Base-by-base conservation (phyloP, 2,329 filamentous ascomycete genomes). In the Colletotrichum endophyticum region DNA sequence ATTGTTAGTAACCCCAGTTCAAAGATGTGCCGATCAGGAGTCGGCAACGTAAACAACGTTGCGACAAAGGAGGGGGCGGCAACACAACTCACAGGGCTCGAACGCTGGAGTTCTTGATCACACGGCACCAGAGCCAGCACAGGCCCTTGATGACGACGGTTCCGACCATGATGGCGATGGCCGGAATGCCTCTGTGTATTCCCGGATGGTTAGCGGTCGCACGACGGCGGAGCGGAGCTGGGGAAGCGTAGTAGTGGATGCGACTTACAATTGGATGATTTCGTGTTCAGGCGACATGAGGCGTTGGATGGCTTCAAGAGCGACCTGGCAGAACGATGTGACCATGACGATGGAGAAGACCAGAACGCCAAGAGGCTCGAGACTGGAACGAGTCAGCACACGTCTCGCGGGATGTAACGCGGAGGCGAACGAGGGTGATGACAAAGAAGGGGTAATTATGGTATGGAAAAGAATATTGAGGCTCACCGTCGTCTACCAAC, bases 341-440 rank as follows among this genome's bases (percentile, higher is more conserved):
- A 96, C 94, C 94, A 97, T 97, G 82, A 96, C 95, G 76, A 96
- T 91, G 19, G 93, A 94, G 85, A 96, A 97, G 72, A 96, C 92
- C 7, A 97, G 87, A 3, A 97, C 93, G 32, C 95, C 95, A 8
- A 97, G 90, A 3, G 95, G 95, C 81, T 96, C 95, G 62, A 97
- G 88, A 64, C 93, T 91, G 49, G 22, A 8, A 27, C n/a, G 49
- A 36, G 67, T 77, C 75, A 77, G 75, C 72, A 66, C 22, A 9
- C 22, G 32, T 49, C 64, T 22, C n/a, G 39, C 63, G 19, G 22
- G 28, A 73, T 69, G 70, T n/a, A 66, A 73, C 44, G 28, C 57
- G 49, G 64, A 76, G 70, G 34, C 12, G 36, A 25, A 27, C 28
- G 9, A 53, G 5, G 39, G 11, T 13, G 27, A n/a, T 13, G 28